Evolutionary conservation across 805 yeast genomes (phyloP).

Genomic region (Ogataea sp.): DNA sequence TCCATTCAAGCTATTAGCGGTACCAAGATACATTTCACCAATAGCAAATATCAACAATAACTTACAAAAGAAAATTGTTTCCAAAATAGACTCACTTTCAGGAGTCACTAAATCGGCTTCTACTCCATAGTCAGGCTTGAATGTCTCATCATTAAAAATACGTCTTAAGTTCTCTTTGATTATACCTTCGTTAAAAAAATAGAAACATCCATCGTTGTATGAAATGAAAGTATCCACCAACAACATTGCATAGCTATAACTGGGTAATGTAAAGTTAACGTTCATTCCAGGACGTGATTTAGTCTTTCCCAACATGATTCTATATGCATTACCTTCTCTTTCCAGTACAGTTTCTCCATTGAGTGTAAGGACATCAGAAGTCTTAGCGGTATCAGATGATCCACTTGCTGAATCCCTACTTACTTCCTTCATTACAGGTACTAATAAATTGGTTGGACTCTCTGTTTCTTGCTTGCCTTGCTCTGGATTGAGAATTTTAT

Average conservation of each 20-base stretch:
- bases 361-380: neutral
- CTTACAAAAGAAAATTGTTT: conserved; percentile 78
- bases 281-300: conserved; percentile 61
- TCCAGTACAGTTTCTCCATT: conserved; percentile 49
- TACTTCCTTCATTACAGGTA: too few relatives aligned
- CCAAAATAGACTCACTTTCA: conserved; percentile 48
- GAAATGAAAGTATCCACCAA: conserved; percentile 70
- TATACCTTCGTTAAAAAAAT: conserved; percentile 75
- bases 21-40: conserved; percentile 79
- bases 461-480: neutral
- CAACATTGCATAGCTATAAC: conserved; percentile 67
- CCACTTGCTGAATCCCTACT: too few relatives aligned
- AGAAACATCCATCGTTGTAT: conserved; percentile 78
- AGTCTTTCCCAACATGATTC: conserved; percentile 59
- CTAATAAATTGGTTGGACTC: too few relatives aligned
- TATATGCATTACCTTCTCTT: conserved; percentile 70
- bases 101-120: conserved; percentile 17
- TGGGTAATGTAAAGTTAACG: conserved; percentile 66
- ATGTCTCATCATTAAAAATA: conserved; percentile 44
- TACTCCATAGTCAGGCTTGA: conserved; percentile 22
- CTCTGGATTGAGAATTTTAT: conserved; percentile 30
- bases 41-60: conserved; percentile 64
- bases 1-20: conserved; percentile 58
- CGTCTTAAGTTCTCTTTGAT: conserved; percentile 60
- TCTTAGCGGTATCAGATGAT: neutral